Base-by-base conservation (phyloP, 1,139 yeast species). In the Sugiyamaella paludigena region DNA sequence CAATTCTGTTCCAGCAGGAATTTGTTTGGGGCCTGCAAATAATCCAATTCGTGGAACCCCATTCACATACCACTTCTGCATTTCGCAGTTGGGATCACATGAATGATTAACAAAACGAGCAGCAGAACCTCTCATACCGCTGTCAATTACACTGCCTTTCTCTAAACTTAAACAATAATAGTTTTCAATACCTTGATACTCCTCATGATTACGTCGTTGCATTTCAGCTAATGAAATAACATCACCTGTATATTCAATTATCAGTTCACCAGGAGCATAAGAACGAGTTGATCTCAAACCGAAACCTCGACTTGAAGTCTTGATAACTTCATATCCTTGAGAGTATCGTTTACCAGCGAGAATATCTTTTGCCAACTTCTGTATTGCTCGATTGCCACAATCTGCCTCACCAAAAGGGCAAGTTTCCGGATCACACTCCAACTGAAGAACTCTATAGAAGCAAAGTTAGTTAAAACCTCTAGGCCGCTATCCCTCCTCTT, bases 51-150 rank as follows among this genome's bases (percentile, higher is more conserved):
- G 55, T 2, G 76, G 76, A 24, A 63, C 60, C 2, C 67, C 70
- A 40, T 68, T 58, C 26, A 72, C 74, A 32, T 56, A 60, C 77
- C 77, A 73, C 50, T 70, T 70, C 56, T 73, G 74, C 69, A 73
- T 70, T 43, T 65, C 69, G 24, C 70, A 58, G 50, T 73, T 72
- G 31, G 77, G 76, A 39, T 61, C 57, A 57, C 77, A 73, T 1
- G 76, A 72, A 49, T 73, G 77, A 53, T 73, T 73, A 6, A 69
- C 74, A 57, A 70, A 73, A 39, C 75, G 56, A 1, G 77, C 76
- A 3, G 67, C 70, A 0, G 75, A 71, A 1, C 77, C 77, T 29
- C 68, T 58, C 28, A 55, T 58, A 9, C 73, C 72, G 15, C 71
- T 64, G 54, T 73, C 77, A 45, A 73, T 71, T 4, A 70, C 68